Evolutionary conservation across 2,329 filamentous ascomycete species (phyloP), one percentile per base, ranked within the genome.

Genomic region (Xylariaceae sp.): DNA sequence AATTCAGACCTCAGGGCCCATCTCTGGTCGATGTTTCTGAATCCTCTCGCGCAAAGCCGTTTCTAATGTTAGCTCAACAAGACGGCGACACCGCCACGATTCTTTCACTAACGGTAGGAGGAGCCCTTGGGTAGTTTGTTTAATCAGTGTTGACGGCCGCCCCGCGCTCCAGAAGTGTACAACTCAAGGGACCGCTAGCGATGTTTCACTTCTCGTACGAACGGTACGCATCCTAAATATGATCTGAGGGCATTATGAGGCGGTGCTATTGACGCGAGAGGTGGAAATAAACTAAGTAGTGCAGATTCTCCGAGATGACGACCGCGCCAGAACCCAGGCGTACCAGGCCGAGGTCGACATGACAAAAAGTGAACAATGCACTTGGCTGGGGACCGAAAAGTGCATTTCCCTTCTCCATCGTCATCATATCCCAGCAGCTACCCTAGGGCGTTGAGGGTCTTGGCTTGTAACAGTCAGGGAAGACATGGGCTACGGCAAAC

Each of bases 21-120:
- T 36, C 47, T 51, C n/a, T 42, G 43, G 47, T 24, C 26, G 47
- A 43, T 52, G 30, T 13, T 42, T 37, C 24, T 39, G 41, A 61
- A 67, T 65, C 63, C 63, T 64, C 57, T 58, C 50, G 55, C 55
- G 35, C 51, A 59, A 39, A 35, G 46, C 46, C 51, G 57, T 30
- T 67, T 66, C 64, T 65, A 66, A 66, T 67, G 62, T 59, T 65
- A 66, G 64, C 55, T 63, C 57, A 54, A 39, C 42, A 40, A 55
- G 50, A 64, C 59, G 61, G 61, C 55, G 49, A 60, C 60, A 63
- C 57, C 61, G 61, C 58, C 59, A 55, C 58, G 46, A 57, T 47
- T 53, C 23, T 24, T 20, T 16, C 40, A 30, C n/a, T n/a, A n/a
- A n/a, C n/a, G n/a, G n/a, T n/a, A n/a, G n/a, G n/a, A n/a, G n/a